Evolutionary conservation across 75 land plant species (phyloP), one percentile per base, ranked within the genome.

Genomic region (Pinus albicaulis): DNA sequence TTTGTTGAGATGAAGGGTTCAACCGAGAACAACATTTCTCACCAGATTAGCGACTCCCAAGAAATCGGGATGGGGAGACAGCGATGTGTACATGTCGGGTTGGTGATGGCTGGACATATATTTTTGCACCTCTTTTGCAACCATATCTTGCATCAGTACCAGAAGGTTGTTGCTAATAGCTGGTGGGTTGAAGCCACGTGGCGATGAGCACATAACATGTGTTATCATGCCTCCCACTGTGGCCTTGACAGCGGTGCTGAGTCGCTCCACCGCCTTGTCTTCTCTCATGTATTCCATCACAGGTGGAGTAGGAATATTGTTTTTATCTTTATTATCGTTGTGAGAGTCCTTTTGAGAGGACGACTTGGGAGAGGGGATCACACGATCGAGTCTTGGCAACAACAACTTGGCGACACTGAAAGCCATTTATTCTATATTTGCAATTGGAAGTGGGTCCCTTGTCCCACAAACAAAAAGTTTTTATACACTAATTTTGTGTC

Each of bases 121-220:
- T 34, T 59, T 82, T 3, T 53, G 84, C 62, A 82, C 84, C 76
- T 82, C 84, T 55, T 79, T 75, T 38, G 84, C 84, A 16, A 82
- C 82, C 77, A 82, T 82, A 31, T 82, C 84, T 23, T 70, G 53
- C 84, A 82, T 82, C 25, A 80, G 25, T 6, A 73, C 82, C 59
- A 82, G 23, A 22, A 81, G 34, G 23, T 77, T 83, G 31, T 2
- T 31, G 31, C 31, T 31, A 1, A 31, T 0, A 1, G 41, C 0
- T 1, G 16, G 12, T 10, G 5, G 36, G 3, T 19, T 24, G 20
- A 14, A 24, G 7, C 36, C 44, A 31, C 1, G 31, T 31, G 31
- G 31, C 31, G 31, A 31, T 2, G 1, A 31, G 13, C 24, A 44
- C 55, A 19, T 56, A 1, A 57, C 2, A 14, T 11, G 73, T 16